Evolutionary conservation across 768 basidiomycete species (phyloP), one percentile per base, ranked within the genome.

Genomic region (Podaxis sp.): DNA sequence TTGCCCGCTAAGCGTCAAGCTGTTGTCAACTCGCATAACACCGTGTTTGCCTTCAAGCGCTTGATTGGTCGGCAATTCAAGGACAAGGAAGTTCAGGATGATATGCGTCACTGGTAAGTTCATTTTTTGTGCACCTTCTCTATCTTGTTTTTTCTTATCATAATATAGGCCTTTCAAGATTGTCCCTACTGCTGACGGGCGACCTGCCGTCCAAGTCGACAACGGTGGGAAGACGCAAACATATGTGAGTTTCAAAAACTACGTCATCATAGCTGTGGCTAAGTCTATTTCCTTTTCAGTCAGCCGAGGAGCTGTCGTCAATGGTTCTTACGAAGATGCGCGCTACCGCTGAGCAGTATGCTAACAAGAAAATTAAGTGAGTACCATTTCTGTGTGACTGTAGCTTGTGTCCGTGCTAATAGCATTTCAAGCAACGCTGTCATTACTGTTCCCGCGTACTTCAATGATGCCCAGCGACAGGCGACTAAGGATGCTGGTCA

Each of bases 391-490:
- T 3, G 50, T 41, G 46, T 7, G 41, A 20, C 7, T 48, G 57
- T 33, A 44, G n/a, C 7, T 2, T 37, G 60, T 15, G 28, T 2
- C 12, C 5, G 30, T 40, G 4, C 33, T 56, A 70, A 63, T 58
- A n/a, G 57, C 58, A 41, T 63, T 55, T 56, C 44, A 60, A 92
- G 90, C 69, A 87, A 93, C 58, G 91, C 91, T 28, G 96, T 99
- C 69, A 81, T 99, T 70, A 98, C 96, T 13, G 96, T 98, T 33
- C 97, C 96, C 0, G 96, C 96, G 0, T 98, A 98, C 80, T 99
- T 99, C 87, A 99, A 99, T 75, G 97, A 99, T 73, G 96, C 97
- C 20, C 97, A 99, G 77, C 90, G 97, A 64, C 96, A 99, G 81
- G 97, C 97, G 3, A 99, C 97, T 48, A 97, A 98, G 79, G 89